Conservation (phyloP, 176 grass and related monocot species). For the Aegilops speltoides region DNA sequence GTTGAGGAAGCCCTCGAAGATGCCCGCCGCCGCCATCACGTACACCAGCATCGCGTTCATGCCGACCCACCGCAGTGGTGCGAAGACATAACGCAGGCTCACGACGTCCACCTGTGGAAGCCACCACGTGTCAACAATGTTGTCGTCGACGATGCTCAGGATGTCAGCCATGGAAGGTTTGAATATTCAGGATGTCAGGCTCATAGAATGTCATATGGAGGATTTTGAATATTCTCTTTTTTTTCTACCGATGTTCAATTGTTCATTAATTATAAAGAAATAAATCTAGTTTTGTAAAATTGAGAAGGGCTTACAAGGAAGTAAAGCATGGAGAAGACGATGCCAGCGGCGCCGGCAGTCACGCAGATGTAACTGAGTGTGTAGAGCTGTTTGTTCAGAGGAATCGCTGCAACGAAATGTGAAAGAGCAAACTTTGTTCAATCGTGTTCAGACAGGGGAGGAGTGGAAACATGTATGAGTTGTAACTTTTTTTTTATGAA, state of each 20-base stretch:
- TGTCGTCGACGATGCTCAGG: no score
- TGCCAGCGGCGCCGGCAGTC: slow-evolving; percentile 68
- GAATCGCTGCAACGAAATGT: slow-evolving; percentile 53
- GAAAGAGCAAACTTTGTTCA: no score
- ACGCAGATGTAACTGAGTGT: slow-evolving; percentile 86
- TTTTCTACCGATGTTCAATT: background rate
- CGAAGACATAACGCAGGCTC: slow-evolving; percentile 38
- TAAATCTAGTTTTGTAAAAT: background rate
- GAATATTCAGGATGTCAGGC: no score
- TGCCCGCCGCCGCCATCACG: slow-evolving; percentile 88
- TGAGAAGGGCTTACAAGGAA: slow-evolving; percentile 45
- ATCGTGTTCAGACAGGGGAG: background rate
- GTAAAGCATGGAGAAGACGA: slow-evolving; percentile 72
- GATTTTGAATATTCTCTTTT: background rate
- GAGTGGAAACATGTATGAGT: background rate
- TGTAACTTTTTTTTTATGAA: background rate
- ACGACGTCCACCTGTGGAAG: slow-evolving; percentile 65
- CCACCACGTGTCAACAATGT: background rate
- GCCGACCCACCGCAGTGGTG: slow-evolving; percentile 74
- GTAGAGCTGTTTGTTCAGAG: slow-evolving; percentile 90
- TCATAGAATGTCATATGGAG: background rate
- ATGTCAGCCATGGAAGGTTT: background rate
- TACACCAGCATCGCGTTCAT: slow-evolving; percentile 98
- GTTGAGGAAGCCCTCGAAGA: slow-evolving; percentile 97
- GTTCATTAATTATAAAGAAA: background rate